These are phyloP conservation scores for Cryphonectria parasitica DNA, from an alignment of 2,329 filamentous ascomycete genomes.

Conservation along the genomic window DNA sequence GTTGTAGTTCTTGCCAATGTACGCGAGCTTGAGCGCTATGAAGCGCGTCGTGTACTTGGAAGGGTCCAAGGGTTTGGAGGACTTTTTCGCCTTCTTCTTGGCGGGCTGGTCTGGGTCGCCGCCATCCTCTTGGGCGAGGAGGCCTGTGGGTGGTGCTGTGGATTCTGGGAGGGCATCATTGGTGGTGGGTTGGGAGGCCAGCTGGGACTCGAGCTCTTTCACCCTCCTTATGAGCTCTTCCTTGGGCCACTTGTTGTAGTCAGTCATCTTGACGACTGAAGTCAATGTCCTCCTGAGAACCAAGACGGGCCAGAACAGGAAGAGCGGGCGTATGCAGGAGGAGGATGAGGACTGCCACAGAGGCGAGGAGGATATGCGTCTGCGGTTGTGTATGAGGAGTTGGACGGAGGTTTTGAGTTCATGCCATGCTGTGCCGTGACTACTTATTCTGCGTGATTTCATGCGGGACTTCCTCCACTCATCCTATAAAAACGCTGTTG, in stretches of 20 bases:
- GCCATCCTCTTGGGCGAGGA: conserved; percentile 1
- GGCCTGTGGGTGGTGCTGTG: not conserved
- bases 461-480: conserved; percentile 17
- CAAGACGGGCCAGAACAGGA: conserved; percentile 4
- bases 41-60: conserved; percentile 80
- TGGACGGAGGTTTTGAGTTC: not conserved
- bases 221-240: conserved; percentile 71
- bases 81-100: conserved; percentile 40
- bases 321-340: not conserved
- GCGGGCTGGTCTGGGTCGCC: conserved; percentile 10
- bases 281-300: not conserved
- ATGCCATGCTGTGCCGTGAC: conserved; percentile 22
- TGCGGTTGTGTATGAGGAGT: not conserved
- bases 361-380: not conserved
- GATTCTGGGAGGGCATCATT: not conserved
- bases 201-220: conserved; percentile 66
- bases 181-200: conserved; percentile 49
- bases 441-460: conserved; percentile 12
- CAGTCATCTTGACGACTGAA: conserved; percentile 27
- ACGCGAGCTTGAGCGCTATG: conserved; percentile 92
- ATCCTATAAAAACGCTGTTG: conserved; percentile 19
- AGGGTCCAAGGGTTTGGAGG: conserved; percentile 69
- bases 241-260: conserved; percentile 70
- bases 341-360: not conserved
- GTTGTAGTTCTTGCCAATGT: conserved; percentile 88